These are phyloP conservation scores for Nissolia schottii DNA, from an alignment of 306 rosid genomes.

Conservation along the genomic window DNA sequence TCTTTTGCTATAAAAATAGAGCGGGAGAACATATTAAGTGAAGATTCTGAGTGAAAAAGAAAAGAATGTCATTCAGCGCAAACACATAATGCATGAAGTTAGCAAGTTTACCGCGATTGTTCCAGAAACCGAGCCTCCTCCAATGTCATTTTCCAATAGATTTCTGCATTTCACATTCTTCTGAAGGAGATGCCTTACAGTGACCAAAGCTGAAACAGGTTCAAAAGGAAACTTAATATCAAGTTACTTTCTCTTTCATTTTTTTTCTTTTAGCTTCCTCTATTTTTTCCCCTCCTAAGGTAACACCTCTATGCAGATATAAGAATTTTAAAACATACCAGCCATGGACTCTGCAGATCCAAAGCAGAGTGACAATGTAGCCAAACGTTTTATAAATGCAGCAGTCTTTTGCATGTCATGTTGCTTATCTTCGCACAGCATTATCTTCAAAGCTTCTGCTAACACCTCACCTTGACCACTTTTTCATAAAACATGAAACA, in stretches of 20 bases:
- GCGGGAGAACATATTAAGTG: neutral
- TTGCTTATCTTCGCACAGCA: slow-evolving; percentile 95
- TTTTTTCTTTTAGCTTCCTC: neutral
- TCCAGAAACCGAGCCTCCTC: slow-evolving; percentile 93
- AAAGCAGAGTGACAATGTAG: slow-evolving; percentile 63
- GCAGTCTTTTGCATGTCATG: slow-evolving; percentile 99
- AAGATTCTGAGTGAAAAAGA: neutral
- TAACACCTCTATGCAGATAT: neutral
- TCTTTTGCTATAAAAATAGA: neutral
- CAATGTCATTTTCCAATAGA: slow-evolving; percentile 89
- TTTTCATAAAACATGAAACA: slow-evolving; percentile 23
- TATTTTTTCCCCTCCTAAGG: neutral
- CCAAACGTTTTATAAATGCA: slow-evolving; percentile 87
- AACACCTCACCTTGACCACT: slow-evolving; percentile 88
- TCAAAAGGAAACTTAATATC: slow-evolving; percentile 15
- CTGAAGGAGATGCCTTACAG: slow-evolving; percentile 87
- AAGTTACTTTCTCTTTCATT: neutral
- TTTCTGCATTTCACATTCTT: slow-evolving; percentile 89
- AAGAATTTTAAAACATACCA: slow-evolving; percentile 44
- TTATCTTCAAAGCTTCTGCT: slow-evolving; percentile 89
- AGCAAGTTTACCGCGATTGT: slow-evolving; percentile 56
- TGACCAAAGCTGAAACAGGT: slow-evolving; percentile 74
- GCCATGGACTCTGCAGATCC: slow-evolving; percentile 93
- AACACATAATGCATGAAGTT: neutral
- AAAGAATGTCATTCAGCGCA: neutral